Percentiles rank a stretch among this genome's conserved stretches.
Conservation (phyloP, 1,139 yeast species). For the Ogataea hybrid region DNA sequence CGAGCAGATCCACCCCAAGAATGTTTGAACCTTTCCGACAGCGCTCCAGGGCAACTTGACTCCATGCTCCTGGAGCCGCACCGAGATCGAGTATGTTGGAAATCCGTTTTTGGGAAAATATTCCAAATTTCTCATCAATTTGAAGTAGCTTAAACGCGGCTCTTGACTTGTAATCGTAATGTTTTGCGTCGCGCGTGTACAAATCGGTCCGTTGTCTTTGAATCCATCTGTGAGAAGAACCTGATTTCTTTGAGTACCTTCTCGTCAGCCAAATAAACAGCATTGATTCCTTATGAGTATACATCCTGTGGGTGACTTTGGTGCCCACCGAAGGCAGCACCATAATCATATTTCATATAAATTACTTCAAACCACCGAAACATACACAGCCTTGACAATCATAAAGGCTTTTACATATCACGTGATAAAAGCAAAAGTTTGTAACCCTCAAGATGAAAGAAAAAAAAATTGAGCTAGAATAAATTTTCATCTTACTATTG, state of each 20-base stretch:
- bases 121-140: constrained; percentile 58
- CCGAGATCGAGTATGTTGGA: constrained; percentile 82
- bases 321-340: background rate
- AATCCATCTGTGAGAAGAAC: constrained; percentile 71
- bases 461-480: background rate
- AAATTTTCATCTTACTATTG: constrained; percentile 18
- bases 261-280: background rate
- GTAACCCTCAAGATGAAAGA: background rate
- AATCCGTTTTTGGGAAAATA: constrained; percentile 49
- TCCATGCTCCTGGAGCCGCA: constrained; percentile 97
- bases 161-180: constrained; percentile 65
- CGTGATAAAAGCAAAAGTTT: constrained; percentile 1
- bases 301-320: background rate
- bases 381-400: too few relatives aligned
- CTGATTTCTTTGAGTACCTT: constrained; percentile 16
- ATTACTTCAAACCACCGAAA: too few relatives aligned
- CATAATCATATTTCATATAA: too few relatives aligned
- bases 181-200: constrained; percentile 64
- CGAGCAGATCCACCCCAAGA: constrained; percentile 82
- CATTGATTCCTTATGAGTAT: background rate
- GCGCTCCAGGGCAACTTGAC: constrained; percentile 68
- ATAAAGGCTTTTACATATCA: background rate
- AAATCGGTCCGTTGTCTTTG: constrained; percentile 64
- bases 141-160: constrained; percentile 88
- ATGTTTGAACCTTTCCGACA: constrained; percentile 61